Evolutionary conservation across 2,329 filamentous ascomycete species (phyloP), one percentile per base, ranked within the genome.

Genomic region (Rhinocladiella similis): DNA sequence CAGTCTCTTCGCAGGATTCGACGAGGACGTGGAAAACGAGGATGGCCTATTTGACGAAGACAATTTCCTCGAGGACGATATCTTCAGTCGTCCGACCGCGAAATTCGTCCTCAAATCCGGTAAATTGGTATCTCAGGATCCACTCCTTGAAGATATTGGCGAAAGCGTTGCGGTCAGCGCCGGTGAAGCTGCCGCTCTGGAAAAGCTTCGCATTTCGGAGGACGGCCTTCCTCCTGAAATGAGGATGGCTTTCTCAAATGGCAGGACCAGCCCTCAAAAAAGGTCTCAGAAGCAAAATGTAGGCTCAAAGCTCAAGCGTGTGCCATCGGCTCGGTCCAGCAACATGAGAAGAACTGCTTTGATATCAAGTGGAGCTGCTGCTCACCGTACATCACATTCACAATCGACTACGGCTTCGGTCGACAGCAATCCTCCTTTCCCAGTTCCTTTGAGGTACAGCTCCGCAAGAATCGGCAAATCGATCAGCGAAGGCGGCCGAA

Each of bases 401-500:
- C 75, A 77, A 43, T 79, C 73, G 51, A 75, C 76, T 2, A 77
- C 75, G 47, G 72, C 73, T 22, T 75, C 76, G 10, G 75, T 72
- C 53, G 68, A 76, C 18, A 72, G 76, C 29, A 73, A 71, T 50
- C 92, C 94, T 25, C 94, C 94, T 0, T 97, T 96, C 76, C 92
- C 94, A 0, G 96, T 99, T 5, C 94, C 94, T 0, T 87, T 87
- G 2, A 82, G 94, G 54, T 89, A 90, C 27, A 97, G 93, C 72
- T 99, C 92, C 5, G 85, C 91, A 57, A 86, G 88, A 66, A 81
- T 87, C 19, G 83, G 85, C 0, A 73, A 85, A 57, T 87, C 82
- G 63, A 77, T 82, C 49, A 91, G 89, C 69, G 91, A 96, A 60
- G 89, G 89, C 3, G 86, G 85, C 39, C 82, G 85, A 61, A 96